Evolutionary conservation across 345 rosid species (phyloP).

Genomic region (Nephelium lappaceum): DNA sequence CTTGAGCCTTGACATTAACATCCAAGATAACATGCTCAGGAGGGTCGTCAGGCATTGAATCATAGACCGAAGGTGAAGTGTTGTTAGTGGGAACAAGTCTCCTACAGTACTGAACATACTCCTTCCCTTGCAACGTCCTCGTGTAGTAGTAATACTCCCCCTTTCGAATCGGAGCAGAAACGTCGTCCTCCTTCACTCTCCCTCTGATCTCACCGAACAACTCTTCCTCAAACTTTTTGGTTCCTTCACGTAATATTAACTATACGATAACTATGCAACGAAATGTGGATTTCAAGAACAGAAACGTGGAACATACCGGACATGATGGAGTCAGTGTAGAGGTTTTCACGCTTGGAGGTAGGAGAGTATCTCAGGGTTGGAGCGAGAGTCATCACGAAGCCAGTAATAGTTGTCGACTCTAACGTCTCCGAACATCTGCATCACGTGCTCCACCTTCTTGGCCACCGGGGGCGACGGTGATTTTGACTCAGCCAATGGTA

Average conservation of each 20-base stretch:
- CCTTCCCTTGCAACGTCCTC: constrained; percentile 80
- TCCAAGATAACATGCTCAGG: constrained; percentile 84
- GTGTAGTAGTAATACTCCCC: constrained; percentile 73
- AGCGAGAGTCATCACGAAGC: constrained; percentile 95
- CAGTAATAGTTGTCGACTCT: constrained; percentile 86
- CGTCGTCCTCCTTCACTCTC: constrained; percentile 89
- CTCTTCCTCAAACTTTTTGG: constrained; percentile 64
- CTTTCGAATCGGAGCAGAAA: constrained; percentile 68
- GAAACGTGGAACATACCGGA: constrained; percentile 40
- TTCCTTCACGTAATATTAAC: constrained; percentile 32
- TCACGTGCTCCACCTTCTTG: constrained; percentile 75
- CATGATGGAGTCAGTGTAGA: constrained; percentile 57
- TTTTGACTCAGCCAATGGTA: neutral
- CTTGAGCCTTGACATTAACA: constrained; percentile 78
- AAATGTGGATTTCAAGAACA: too few relatives aligned
- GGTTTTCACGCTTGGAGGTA: constrained; percentile 71
- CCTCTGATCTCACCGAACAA: constrained; percentile 74
- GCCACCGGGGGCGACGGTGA: constrained; percentile 56
- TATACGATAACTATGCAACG: too few relatives aligned
- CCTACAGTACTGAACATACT: constrained; percentile 80
- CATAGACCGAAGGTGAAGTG: constrained; percentile 59
- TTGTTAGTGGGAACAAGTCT: constrained; percentile 40
- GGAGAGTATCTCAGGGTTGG: constrained; percentile 56
- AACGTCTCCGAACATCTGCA: constrained; percentile 82
- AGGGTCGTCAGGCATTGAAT: constrained; percentile 72